Evolutionary conservation across 1,284 basidiomycete species (phyloP).

Genomic region (Cutaneotrichosporon dermatis): DNA sequence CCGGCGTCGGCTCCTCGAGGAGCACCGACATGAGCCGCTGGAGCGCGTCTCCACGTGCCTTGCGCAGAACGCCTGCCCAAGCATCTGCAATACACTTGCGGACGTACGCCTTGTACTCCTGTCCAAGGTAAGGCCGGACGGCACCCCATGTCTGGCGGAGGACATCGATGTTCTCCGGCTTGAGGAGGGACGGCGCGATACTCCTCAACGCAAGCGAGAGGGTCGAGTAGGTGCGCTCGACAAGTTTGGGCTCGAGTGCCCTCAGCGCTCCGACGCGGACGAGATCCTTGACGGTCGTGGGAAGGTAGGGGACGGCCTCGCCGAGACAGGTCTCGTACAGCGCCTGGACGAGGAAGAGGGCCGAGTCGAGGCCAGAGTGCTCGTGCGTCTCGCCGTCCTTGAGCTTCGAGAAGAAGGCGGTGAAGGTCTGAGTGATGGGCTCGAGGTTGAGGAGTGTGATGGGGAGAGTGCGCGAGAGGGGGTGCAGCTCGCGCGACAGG

Average conservation of each 20-base stretch:
- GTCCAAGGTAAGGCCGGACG: slow-evolving; percentile 35
- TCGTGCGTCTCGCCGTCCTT: slow-evolving; percentile 30
- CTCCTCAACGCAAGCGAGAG: slow-evolving; percentile 42
- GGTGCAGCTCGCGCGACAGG: slow-evolving; percentile 60
- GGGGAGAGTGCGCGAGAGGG: slow-evolving; percentile 70
- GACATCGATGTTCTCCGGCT: slow-evolving; percentile 21
- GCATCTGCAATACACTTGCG: slow-evolving; percentile 47
- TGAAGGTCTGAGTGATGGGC: slow-evolving; percentile 52
- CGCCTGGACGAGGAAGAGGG: slow-evolving; percentile 40
- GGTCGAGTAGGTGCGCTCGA: slow-evolving; percentile 47
- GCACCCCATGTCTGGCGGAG: slow-evolving; percentile 34
- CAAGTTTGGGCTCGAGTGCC: slow-evolving; percentile 41
- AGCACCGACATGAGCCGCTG: slow-evolving; percentile 31
- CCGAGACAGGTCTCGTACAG: slow-evolving; percentile 51
- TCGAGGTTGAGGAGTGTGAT: slow-evolving; percentile 74
- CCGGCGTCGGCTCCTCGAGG: slow-evolving; percentile 29
- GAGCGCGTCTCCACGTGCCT: slow-evolving; percentile 38
- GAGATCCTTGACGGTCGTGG: slow-evolving; percentile 29
- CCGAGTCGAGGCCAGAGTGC: slow-evolving; percentile 44
- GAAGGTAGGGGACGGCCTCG: slow-evolving; percentile 33
- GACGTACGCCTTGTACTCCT: slow-evolving; percentile 42
- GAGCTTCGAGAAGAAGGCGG: slow-evolving; percentile 54
- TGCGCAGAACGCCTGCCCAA: slow-evolving; percentile 44
- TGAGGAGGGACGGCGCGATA: slow-evolving; percentile 35
- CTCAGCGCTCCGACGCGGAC: slow-evolving; percentile 36